phyloP scores from a whole-genome alignment of 495 filamentous ascomycete genomes.

The Aspergillus hancockii region DNA sequence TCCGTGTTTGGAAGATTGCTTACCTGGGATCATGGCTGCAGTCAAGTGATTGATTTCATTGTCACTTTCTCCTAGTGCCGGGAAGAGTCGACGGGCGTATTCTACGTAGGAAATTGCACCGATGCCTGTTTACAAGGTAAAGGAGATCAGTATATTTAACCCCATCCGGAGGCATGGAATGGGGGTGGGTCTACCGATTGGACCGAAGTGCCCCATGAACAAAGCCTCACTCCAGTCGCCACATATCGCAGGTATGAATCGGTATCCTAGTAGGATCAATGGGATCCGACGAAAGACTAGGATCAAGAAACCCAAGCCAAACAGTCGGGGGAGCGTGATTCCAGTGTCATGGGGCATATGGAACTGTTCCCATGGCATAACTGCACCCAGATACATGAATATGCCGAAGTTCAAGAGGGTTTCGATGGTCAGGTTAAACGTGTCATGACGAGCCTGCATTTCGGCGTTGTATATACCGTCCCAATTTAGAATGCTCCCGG shows the following conservation, averaged over 20 bases:
- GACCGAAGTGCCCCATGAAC: conserved; percentile 44
- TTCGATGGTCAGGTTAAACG: conserved; percentile 39
- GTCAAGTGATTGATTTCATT: conserved; percentile 52
- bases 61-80: conserved; percentile 49
- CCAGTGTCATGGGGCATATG: conserved; percentile 30
- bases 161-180: neutral
- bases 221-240: conserved; percentile 40
- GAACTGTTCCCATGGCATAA: conserved; percentile 41
- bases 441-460: conserved; percentile 37
- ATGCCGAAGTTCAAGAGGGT: conserved; percentile 38
- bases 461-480: conserved; percentile 38
- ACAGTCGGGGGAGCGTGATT: conserved; percentile 32
- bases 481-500: conserved; percentile 42
- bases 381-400: conserved; percentile 47
- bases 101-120: conserved; percentile 46
- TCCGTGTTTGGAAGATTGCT: neutral
- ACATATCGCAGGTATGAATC: conserved; percentile 40
- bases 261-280: conserved; percentile 37
- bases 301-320: conserved; percentile 34
- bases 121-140: conserved; percentile 24
- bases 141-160: too few relatives aligned
- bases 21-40: conserved; percentile 47
- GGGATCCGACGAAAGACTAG: conserved; percentile 41
- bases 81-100: conserved; percentile 57
- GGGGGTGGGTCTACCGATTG: conserved; percentile 32